Base-by-base conservation (phyloP, 2,329 filamentous ascomycete species). In the Cladosporium phlei region DNA sequence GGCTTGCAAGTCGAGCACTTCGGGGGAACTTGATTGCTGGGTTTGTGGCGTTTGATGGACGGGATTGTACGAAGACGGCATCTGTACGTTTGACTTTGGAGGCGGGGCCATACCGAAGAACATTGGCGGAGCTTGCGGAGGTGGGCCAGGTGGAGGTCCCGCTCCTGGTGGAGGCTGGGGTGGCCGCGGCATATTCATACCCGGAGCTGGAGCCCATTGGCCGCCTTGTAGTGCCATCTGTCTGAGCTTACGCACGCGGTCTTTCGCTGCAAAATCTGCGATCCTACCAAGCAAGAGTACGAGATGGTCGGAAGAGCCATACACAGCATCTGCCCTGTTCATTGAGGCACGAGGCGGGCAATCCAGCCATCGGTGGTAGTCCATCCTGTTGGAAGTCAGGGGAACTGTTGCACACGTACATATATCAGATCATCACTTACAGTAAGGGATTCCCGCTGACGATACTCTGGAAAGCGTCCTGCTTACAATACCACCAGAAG, bases 401-500 rank as follows among this genome's bases (percentile, higher is more conserved):
- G n/a, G n/a, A n/a, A n/a, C n/a, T n/a, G n/a, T n/a, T n/a, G n/a
- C n/a, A n/a, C n/a, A n/a, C n/a, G n/a, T n/a, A n/a, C n/a, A n/a
- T n/a, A n/a, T n/a, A n/a, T n/a, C n/a, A n/a, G n/a, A n/a, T 27
- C 2, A 21, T 54, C 19, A 77, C 88, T 76, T 72, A 95, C 88
- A 96, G 83, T 37, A 94, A 72, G 52, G 78, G 78, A 32, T 91
- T 90, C 7, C 88, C 91, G 55, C 90, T 93, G 19, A 97, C 72
- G 51, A 96, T 80, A 62, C 87, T 89, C 64, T 96, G 91, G 57
- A 91, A 94, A 7, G 86, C 81, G 64, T 97, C 93, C 73, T 96
- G 93, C 66, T 95, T 95, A 58, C 80, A 84, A 63, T 90, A 96
- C 86, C 89, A 96, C 90, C 91, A 98, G 62, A 86, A 94, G 4